Base-by-base conservation (phyloP, 352 stramenopile species). In the Pythium catenulatum region DNA sequence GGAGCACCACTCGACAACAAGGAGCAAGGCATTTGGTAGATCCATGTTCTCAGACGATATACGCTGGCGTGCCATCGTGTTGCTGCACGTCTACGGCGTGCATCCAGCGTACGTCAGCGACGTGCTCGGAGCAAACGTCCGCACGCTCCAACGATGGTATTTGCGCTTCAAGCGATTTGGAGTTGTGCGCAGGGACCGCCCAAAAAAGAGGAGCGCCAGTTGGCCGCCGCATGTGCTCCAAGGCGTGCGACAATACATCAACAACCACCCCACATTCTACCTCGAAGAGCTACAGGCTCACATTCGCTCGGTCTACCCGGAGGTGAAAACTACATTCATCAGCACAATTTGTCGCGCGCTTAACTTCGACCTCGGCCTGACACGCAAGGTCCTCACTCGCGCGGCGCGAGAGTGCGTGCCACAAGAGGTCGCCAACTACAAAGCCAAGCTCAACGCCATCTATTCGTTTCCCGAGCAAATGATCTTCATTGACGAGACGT, bases 231-330 rank as follows among this genome's bases (percentile, higher is more conserved):
- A 70, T 11, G 72, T 70, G 4, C 36, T 80, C 7, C 25, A 52
- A 48, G 84, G 58, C 58, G 78, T 89, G 2, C 14, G 46, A 7
- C 21, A 27, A 2, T 84, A 87, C 76, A 45, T 82, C 9, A 63
- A 74, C 43, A 15, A 34, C 0, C 80, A 90, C 63, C 73, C 75
- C 15, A 86, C 66, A 13, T 90, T 88, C 73, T 90, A 85, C 70
- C 36, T 90, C 3, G 86, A 88, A 54, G 75, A 90, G 54, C 76
- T 90, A 11, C 56, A 79, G 21, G 73, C 41, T 9, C n/a, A 36
- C 17, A 4, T 73, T 30, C 25, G 21, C 25, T 32, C 7, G 3
- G 5, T 59, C 14, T 82, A 79, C 58, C 50, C 54, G n/a, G 19
- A 27, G 19, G 46, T 82, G 17, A 6, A 43, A 19, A 79, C 69